phyloP scores from a whole-genome alignment of 345 rosid genomes.

The Anacardium occidentale region DNA sequence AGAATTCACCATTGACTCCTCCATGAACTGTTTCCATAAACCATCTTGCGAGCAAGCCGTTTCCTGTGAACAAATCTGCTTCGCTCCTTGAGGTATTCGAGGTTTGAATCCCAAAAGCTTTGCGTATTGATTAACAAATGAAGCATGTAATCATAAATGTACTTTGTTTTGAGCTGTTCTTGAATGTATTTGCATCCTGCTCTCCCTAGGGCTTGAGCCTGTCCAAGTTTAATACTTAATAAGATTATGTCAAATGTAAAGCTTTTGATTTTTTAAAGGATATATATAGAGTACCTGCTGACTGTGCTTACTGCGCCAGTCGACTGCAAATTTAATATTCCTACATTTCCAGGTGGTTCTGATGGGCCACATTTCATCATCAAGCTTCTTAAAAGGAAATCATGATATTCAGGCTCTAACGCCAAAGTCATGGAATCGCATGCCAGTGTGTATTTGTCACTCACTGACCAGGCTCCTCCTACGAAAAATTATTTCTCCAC shows the following conservation, averaged over 20 bases:
- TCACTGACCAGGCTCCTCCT: slow-evolving; percentile 43
- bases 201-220: slow-evolving; percentile 54
- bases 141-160: slow-evolving; percentile 61
- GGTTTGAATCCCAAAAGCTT: slow-evolving; percentile 51
- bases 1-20: slow-evolving; percentile 49
- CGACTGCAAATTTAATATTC: slow-evolving; percentile 34
- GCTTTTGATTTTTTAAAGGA: neutral
- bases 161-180: slow-evolving; percentile 43
- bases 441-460: slow-evolving; percentile 43
- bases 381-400: slow-evolving; percentile 36
- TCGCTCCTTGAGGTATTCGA: slow-evolving; percentile 33
- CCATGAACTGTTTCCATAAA: slow-evolving; percentile 36
- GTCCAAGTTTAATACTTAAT: neutral
- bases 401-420: slow-evolving; percentile 29
- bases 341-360: slow-evolving; percentile 18
- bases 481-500: slow-evolving; percentile 37
- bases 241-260: too few relatives aligned
- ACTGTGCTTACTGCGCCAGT: slow-evolving; percentile 38
- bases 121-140: slow-evolving; percentile 46
- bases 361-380: slow-evolving; percentile 37
- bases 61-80: slow-evolving; percentile 41
- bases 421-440: slow-evolving; percentile 35
- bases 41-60: slow-evolving; percentile 42
- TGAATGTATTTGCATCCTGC: slow-evolving; percentile 44
- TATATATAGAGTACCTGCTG: slow-evolving; percentile 14